These are phyloP conservation scores for Populus euphratica DNA, from an alignment of 345 rosid species.

Conservation along the genomic window DNA sequence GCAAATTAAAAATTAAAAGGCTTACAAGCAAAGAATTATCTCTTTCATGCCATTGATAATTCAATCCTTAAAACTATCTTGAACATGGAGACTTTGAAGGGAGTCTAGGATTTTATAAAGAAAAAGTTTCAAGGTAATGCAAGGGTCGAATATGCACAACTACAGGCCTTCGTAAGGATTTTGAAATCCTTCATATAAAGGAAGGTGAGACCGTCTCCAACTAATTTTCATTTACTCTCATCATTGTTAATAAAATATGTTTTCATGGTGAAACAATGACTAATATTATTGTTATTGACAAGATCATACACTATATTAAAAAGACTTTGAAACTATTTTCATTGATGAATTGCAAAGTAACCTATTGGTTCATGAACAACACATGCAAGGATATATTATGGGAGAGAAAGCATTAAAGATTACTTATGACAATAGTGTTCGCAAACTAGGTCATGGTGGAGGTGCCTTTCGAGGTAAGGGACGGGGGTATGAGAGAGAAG, in stretches of 20 bases:
- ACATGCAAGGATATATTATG: not conserved
- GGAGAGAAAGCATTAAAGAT: not conserved
- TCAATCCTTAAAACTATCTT: slow-evolving; percentile 4
- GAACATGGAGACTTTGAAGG: slow-evolving; percentile 3
- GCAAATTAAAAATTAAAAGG: not conserved
- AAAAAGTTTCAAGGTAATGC: slow-evolving; percentile 8
- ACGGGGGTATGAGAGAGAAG: not conserved
- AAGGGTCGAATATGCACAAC: not conserved
- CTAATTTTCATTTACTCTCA: too few species aligned
- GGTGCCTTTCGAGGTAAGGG: not conserved
- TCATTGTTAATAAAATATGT: too few species aligned
- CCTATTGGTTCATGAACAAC: not conserved
- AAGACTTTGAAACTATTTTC: not conserved
- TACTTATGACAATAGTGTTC: too few species aligned
- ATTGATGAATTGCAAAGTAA: not conserved
- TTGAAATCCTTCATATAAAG: slow-evolving; percentile 6
- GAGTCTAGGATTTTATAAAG: slow-evolving; percentile 6
- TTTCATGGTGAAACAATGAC: slow-evolving; percentile 5
- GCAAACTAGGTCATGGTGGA: too few species aligned
- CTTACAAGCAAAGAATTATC: slow-evolving; percentile 1
- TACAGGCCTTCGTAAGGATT: not conserved
- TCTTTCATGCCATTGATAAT: slow-evolving; percentile 11
- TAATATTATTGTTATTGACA: slow-evolving; percentile 4
- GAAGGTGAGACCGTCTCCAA: not conserved
- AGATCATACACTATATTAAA: not conserved